phyloP scores from a whole-genome alignment of 1,284 basidiomycete species.

The Cerioporus squamosus region DNA sequence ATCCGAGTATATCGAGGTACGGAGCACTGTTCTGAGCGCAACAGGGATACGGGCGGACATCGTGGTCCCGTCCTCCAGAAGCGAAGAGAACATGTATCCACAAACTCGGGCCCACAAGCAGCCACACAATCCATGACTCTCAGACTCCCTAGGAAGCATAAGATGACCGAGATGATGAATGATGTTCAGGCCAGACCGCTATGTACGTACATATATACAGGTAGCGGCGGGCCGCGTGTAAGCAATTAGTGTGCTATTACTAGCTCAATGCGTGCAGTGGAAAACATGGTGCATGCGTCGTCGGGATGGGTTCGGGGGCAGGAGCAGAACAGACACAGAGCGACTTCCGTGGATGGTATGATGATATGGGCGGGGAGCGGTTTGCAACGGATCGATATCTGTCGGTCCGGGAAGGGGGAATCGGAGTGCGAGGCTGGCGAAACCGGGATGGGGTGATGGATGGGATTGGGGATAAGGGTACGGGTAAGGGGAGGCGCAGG shows the following conservation, averaged over 20 bases:
- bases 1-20: too few relatives aligned
- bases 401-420: not conserved
- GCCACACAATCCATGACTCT: too few relatives aligned
- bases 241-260: constrained; percentile 27
- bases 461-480: not conserved
- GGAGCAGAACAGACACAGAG: not conserved
- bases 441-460: not conserved
- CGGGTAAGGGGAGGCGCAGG: not conserved
- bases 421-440: too few relatives aligned
- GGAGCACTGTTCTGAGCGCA: too few relatives aligned
- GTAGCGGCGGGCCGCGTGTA: constrained; percentile 15
- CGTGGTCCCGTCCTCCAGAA: too few relatives aligned
- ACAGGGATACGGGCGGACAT: too few relatives aligned
- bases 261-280: constrained; percentile 10
- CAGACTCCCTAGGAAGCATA: not conserved
- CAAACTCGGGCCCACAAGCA: too few relatives aligned
- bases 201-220: constrained; percentile 31
- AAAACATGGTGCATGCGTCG: constrained; percentile 18
- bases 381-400: not conserved
- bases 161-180: not conserved
- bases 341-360: constrained; percentile 6
- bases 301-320: constrained; percentile 6
- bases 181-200: constrained; percentile 12
- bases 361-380: not conserved
- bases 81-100: too few relatives aligned